A percentile compares a stretch with the other conserved stretches of the same genome.
Conservation (phyloP, 2,329 filamentous ascomycete species). For the Pseudonectria buxi region DNA sequence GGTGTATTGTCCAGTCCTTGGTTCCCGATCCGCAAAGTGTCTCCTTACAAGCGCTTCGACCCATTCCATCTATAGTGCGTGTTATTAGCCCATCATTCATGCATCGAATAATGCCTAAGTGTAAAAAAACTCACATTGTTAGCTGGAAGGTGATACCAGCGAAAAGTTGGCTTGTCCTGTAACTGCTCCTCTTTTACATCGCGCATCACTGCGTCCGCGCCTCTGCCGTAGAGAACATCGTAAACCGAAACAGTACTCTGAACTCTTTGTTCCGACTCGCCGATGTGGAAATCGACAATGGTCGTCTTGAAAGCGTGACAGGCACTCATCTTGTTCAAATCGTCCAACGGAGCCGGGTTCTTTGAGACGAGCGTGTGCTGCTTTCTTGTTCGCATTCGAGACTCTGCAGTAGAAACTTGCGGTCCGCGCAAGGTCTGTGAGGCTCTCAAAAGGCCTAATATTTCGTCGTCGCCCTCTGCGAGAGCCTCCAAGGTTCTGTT, state of each 20-base stretch:
- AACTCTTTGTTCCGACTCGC: conserved; percentile 3
- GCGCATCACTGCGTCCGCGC: conserved; percentile 2
- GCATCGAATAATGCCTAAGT: neutral
- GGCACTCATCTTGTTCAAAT: conserved; percentile 4
- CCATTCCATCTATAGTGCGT: conserved; percentile 6
- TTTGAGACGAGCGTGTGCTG: conserved; percentile 1
- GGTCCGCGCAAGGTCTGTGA: conserved; percentile 1
- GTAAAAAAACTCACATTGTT: conserved; percentile 2
- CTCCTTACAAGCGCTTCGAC: conserved; percentile 3
- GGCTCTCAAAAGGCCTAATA: neutral
- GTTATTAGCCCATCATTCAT: no score
- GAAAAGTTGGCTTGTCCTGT: conserved; percentile 1
- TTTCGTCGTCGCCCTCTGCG: neutral
- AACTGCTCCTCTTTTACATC: neutral
- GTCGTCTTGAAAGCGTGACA: conserved; percentile 6
- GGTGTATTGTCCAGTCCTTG: conserved; percentile 1
- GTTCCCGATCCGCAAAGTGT: conserved; percentile 2
- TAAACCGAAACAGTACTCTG: conserved; percentile 3
- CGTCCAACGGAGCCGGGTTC: conserved; percentile 2
- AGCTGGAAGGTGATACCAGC: conserved; percentile 6
- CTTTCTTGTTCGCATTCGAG: neutral
- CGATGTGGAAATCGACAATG: conserved; percentile 4
- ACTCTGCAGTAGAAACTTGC: neutral
- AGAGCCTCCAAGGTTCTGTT: neutral
- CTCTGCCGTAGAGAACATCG: conserved; percentile 3